A percentile compares a stretch with the other conserved stretches of the same genome.
These are phyloP conservation scores for Phytopythium mirpurense DNA, from an alignment of 352 stramenopile species.

Conservation along the genomic window DNA sequence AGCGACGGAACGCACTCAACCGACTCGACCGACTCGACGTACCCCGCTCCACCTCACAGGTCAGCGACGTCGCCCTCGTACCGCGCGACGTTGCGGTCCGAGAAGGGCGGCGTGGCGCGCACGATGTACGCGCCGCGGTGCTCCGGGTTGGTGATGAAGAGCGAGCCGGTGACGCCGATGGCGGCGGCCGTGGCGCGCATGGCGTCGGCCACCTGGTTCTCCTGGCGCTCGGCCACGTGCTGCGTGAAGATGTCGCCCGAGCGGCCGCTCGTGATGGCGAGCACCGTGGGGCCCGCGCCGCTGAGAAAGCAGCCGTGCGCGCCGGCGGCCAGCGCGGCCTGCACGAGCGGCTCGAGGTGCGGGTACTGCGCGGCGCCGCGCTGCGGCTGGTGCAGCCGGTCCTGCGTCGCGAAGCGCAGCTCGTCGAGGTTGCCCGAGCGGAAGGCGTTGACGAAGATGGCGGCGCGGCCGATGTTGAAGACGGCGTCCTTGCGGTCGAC, in stretches of 20 bases:
- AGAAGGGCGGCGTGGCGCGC: conserved; percentile 91
- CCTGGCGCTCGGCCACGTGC: conserved; percentile 77
- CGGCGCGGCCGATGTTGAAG: conserved; percentile 96
- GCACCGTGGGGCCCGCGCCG: conserved; percentile 96
- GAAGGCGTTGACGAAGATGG: conserved; percentile 97
- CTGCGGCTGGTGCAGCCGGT: conserved; percentile 96
- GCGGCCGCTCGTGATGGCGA: conserved; percentile 96
- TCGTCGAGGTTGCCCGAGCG: conserved; percentile 96
- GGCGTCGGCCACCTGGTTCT: conserved; percentile 93
- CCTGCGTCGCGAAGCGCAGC: conserved; percentile 92
- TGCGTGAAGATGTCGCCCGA: conserved; percentile 99
- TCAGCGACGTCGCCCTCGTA: conserved; percentile 84
- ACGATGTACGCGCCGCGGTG: conserved; percentile 96
- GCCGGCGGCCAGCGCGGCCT: conserved; percentile 93
- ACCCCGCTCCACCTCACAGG: too few relatives aligned
- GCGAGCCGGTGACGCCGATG: conserved; percentile 91
- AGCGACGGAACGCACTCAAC: too few relatives aligned
- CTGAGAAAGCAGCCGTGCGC: conserved; percentile 95
- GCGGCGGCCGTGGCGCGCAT: conserved; percentile 93
- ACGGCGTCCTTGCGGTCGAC: conserved; percentile 92
- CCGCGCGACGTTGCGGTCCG: conserved; percentile 66
- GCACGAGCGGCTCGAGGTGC: conserved; percentile 96
- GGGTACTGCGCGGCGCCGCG: conserved; percentile 93
- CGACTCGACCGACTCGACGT: too few relatives aligned
- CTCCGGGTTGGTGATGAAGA: conserved; percentile 96